phyloP scores from a whole-genome alignment of 2,329 filamentous ascomycete species.

The Davidsoniella eucalypti region DNA sequence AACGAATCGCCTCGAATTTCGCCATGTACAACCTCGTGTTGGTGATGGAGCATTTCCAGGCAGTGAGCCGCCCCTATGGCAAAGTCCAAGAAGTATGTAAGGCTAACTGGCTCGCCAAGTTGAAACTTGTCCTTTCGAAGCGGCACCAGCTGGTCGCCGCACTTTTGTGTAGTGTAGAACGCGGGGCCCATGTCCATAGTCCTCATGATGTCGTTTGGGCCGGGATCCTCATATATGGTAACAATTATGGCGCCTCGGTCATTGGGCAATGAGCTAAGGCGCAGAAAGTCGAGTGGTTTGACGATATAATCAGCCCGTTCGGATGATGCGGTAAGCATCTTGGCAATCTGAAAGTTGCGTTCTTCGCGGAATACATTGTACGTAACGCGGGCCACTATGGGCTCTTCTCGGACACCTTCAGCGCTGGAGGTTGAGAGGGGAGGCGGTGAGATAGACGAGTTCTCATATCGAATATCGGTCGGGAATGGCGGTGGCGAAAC shows the following conservation, averaged over 20 bases:
- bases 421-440: conserved; percentile 19
- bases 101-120: conserved; percentile 44
- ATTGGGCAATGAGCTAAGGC: conserved; percentile 48
- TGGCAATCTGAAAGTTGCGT: conserved; percentile 70
- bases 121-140: conserved; percentile 28
- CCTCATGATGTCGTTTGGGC: conserved; percentile 53
- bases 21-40: conserved; percentile 71
- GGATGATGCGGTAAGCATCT: conserved; percentile 50
- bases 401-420: conserved; percentile 31
- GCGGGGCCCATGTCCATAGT: conserved; percentile 65
- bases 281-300: conserved; percentile 62
- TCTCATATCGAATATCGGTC: conserved; percentile 25
- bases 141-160: conserved; percentile 33
- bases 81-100: conserved; percentile 73
- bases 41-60: conserved; percentile 80
- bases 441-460: conserved; percentile 22
- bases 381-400: conserved; percentile 68
- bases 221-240: conserved; percentile 65
- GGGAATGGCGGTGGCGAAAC: conserved; percentile 14
- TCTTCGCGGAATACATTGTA: conserved; percentile 71
- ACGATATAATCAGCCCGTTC: conserved; percentile 67
- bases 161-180: conserved; percentile 41
- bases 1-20: conserved; percentile 85
- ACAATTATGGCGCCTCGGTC: conserved; percentile 60
- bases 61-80: conserved; percentile 78